Evolutionary conservation across 768 basidiomycete genomes (phyloP).

Genomic region (Suillus spraguei): DNA sequence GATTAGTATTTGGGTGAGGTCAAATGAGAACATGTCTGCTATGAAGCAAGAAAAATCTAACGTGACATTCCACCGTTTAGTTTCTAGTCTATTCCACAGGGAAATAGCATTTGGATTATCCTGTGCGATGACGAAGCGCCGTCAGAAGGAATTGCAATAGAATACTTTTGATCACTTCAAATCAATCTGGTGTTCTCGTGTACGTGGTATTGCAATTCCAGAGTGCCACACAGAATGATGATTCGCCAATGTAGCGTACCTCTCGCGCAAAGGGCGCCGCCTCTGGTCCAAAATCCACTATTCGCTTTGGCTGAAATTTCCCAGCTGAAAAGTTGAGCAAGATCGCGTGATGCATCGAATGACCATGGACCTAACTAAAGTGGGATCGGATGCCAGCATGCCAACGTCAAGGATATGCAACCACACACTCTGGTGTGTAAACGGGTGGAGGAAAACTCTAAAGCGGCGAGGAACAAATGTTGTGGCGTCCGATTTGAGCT

Average conservation of each 20-base stretch:
- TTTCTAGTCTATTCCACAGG: constrained; percentile 17
- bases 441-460: background rate
- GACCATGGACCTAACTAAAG: constrained; percentile 1
- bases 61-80: constrained; percentile 24
- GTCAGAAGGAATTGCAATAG: constrained; percentile 10
- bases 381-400: background rate
- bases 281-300: constrained; percentile 10
- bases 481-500: constrained; percentile 12
- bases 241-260: constrained; percentile 14
- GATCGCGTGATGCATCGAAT: constrained; percentile 21
- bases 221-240: constrained; percentile 23
- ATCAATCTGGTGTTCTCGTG: no score
- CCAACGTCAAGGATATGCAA: constrained; percentile 2
- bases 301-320: constrained; percentile 17
- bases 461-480: constrained; percentile 12
- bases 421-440: background rate
- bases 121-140: constrained; percentile 15
- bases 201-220: no score
- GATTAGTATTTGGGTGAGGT: constrained; percentile 16
- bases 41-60: constrained; percentile 27
- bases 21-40: constrained; percentile 29
- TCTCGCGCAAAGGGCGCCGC: constrained; percentile 26
- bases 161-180: background rate
- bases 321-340: constrained; percentile 33
- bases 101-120: constrained; percentile 19